phyloP scores from a whole-genome alignment of 2,329 filamentous ascomycete genomes.

The Ilyonectria destructans region DNA sequence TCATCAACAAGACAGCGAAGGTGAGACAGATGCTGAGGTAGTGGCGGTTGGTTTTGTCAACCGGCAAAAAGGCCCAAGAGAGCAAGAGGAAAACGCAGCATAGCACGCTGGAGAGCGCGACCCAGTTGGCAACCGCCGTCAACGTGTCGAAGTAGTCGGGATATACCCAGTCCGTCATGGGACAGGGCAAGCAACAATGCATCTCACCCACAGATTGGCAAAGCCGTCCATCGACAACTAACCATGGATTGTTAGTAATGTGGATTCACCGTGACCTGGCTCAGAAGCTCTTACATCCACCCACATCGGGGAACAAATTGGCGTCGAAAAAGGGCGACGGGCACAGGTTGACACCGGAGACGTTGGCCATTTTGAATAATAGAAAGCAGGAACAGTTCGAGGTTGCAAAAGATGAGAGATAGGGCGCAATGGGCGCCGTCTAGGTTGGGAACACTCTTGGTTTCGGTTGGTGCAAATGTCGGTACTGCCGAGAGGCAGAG shows the following conservation, averaged over 20 bases:
- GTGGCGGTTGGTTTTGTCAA: conserved; percentile 92
- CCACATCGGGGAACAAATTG: conserved; percentile 69
- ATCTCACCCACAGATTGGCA: conserved; percentile 66
- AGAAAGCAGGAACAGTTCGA: conserved; percentile 18
- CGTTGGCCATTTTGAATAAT: conserved; percentile 49
- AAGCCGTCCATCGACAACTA: conserved; percentile 72
- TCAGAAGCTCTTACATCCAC: conserved; percentile 73
- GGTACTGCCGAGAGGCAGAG: conserved; percentile 14
- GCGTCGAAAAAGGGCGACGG: conserved; percentile 80
- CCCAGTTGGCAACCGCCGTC: conserved; percentile 82
- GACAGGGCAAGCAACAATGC: conserved; percentile 92
- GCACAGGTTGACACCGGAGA: conserved; percentile 68
- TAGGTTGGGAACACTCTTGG: conserved; percentile 15
- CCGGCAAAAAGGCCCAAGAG: conserved; percentile 85
- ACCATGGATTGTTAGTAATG: neutral
- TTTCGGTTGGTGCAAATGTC: conserved; percentile 15
- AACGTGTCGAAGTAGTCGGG: conserved; percentile 73
- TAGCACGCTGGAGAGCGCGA: conserved; percentile 82
- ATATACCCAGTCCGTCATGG: conserved; percentile 84
- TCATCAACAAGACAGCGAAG: conserved; percentile 82
- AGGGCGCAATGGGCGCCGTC: conserved; percentile 30
- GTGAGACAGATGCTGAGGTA: conserved; percentile 93
- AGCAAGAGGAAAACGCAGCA: conserved; percentile 83
- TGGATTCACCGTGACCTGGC: neutral
- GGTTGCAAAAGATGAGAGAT: conserved; percentile 3